Evolutionary conservation across 345 rosid genomes (phyloP).

Genomic region (Anacardium occidentale): DNA sequence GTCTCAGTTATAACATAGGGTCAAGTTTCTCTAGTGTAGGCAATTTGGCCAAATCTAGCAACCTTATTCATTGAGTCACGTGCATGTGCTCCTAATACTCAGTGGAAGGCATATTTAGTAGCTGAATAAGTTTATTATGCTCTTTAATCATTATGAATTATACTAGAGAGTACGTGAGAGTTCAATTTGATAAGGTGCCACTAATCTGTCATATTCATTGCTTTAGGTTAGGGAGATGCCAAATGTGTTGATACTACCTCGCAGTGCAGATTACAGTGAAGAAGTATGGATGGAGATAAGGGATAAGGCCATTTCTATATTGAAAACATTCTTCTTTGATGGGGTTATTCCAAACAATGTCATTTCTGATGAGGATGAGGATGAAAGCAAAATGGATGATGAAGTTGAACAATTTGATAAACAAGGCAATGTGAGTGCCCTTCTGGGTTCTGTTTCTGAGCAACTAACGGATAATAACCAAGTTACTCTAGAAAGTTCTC

Average conservation of each 20-base stretch:
- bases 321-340: constrained; percentile 79
- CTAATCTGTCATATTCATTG: constrained; percentile 5
- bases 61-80: not conserved
- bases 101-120: not conserved
- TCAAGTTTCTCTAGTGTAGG: not conserved
- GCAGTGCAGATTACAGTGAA: constrained; percentile 99
- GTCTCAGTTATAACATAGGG: not conserved
- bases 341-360: constrained; percentile 71
- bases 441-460: constrained; percentile 48
- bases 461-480: constrained; percentile 47
- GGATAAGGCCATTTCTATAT: constrained; percentile 81
- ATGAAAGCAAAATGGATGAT: constrained; percentile 58
- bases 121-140: not conserved
- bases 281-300: constrained; percentile 99
- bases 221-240: constrained; percentile 98
- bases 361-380: constrained; percentile 76
- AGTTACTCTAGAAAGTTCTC: constrained; percentile 53
- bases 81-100: not conserved
- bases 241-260: constrained; percentile 92
- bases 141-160: not conserved
- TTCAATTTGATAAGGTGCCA: not conserved
- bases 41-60: not conserved
- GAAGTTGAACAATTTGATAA: constrained; percentile 44
- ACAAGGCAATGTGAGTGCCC: constrained; percentile 42
- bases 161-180: not conserved